A percentile compares a stretch with the other conserved stretches of the same genome.
These are phyloP conservation scores for Cylindrotheca fusiformis DNA, from an alignment of 108 stramenopile genomes.

Conservation along the genomic window DNA sequence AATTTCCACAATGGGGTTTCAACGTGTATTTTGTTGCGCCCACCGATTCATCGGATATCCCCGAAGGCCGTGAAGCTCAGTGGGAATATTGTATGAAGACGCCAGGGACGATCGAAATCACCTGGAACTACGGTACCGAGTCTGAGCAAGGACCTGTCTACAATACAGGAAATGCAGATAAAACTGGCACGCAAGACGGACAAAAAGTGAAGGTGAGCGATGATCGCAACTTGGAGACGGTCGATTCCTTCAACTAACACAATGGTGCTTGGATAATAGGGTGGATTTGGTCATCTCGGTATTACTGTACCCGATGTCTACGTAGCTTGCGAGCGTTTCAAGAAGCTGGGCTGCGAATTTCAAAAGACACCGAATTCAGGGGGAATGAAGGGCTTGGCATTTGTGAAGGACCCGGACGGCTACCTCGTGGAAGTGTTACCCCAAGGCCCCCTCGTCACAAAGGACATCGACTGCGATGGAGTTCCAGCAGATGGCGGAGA, in stretches of 20 bases:
- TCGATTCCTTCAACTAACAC: slow-evolving; percentile 33
- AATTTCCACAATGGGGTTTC: slow-evolving; percentile 79
- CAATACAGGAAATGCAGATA: slow-evolving; percentile 80
- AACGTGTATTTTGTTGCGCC: slow-evolving; percentile 86
- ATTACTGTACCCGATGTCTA: slow-evolving; percentile 93
- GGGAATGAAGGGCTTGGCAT: slow-evolving; percentile 81
- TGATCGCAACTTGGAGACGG: slow-evolving; percentile 43
- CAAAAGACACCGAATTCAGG: slow-evolving; percentile 74
- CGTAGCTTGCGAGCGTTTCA: slow-evolving; percentile 73
- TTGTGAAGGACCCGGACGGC: slow-evolving; percentile 81
- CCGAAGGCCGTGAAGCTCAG: slow-evolving; percentile 34
- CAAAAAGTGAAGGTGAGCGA: slow-evolving; percentile 34
- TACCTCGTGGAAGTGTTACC: slow-evolving; percentile 78
- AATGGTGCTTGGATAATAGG: slow-evolving; percentile 29
- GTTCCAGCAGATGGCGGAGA: slow-evolving; percentile 52
- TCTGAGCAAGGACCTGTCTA: slow-evolving; percentile 64
- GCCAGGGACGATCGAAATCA: slow-evolving; percentile 77
- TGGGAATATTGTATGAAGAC: slow-evolving; percentile 48
- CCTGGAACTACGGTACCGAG: slow-evolving; percentile 92
- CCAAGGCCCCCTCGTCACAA: slow-evolving; percentile 46
- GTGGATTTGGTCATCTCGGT: slow-evolving; percentile 91
- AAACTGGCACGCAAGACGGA: slow-evolving; percentile 40
- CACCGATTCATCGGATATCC: slow-evolving; percentile 22
- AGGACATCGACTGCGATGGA: slow-evolving; percentile 59
- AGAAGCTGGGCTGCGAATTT: slow-evolving; percentile 67